These are phyloP conservation scores for Phyllosticta capitalensis DNA, from an alignment of 2,329 filamentous ascomycete species.

Conservation along the genomic window DNA sequence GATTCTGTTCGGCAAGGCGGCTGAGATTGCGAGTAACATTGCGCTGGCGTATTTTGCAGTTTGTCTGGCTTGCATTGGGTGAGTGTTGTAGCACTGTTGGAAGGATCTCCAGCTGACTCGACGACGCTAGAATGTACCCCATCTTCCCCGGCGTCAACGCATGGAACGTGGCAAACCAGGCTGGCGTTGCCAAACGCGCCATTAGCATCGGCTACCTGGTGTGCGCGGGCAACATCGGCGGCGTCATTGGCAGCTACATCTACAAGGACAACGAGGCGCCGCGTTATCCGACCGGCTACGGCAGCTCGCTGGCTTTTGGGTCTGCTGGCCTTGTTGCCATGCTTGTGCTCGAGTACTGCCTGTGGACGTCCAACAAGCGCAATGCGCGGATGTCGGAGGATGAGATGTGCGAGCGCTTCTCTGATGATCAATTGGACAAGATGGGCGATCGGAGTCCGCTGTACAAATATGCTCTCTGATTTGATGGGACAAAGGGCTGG, in stretches of 20 bases:
- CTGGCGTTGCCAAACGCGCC: constrained; percentile 21
- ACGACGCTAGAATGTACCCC: constrained; percentile 21
- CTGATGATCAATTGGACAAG: constrained; percentile 25
- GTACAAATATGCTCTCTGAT: constrained; percentile 31
- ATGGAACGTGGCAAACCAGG: constrained; percentile 24
- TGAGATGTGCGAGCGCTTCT: constrained; percentile 25
- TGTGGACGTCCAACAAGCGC: constrained; percentile 26
- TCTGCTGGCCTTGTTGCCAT: constrained; percentile 18
- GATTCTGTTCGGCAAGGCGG: constrained; percentile 31
- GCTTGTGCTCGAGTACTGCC: constrained; percentile 20
- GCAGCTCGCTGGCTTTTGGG: constrained; percentile 22
- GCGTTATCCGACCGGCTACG: constrained; percentile 29
- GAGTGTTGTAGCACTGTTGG: neutral
- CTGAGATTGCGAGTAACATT: constrained; percentile 31
- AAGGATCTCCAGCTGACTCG: constrained; percentile 12
- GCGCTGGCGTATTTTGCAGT: constrained; percentile 37
- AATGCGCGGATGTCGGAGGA: constrained; percentile 26
- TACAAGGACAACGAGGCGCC: constrained; percentile 27
- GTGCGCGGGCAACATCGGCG: constrained; percentile 21
- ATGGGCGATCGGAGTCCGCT: constrained; percentile 31
- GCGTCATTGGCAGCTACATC: constrained; percentile 26
- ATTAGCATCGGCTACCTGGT: constrained; percentile 24
- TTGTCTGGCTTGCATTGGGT: constrained; percentile 33
- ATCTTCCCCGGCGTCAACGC: constrained; percentile 22
- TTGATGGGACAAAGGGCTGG: no score